Percentiles rank a stretch among this genome's conserved stretches.
Evolutionary conservation across 129 eudicot genomes (phyloP).

Genomic region (Flaveria brownii): DNA sequence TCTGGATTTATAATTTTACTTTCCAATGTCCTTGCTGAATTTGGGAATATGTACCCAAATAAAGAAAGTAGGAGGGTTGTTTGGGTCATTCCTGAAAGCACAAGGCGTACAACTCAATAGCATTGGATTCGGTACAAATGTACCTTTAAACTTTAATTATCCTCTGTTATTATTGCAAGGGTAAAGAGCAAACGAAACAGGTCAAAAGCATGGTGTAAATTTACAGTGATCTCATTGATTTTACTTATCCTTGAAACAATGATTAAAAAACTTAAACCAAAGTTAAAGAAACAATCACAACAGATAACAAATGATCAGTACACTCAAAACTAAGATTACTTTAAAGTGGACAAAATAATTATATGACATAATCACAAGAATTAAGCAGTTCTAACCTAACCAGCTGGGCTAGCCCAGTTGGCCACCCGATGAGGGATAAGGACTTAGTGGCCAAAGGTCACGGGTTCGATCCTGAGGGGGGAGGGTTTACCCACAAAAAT

Average conservation of each 20-base stretch:
- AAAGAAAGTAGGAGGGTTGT: conserved; percentile 2
- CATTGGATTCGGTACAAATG: conserved; percentile 28
- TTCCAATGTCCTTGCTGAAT: conserved; percentile 64
- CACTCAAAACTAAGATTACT: conserved; percentile 1
- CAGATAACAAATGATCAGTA: neutral
- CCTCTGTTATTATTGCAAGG: neutral
- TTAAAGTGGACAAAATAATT: neutral
- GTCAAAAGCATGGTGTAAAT: conserved; percentile 25
- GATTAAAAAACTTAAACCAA: neutral
- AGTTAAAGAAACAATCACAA: neutral
- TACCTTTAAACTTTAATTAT: conserved; percentile 15
- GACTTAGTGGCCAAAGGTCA: too few species aligned
- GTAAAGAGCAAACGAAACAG: conserved; percentile 10
- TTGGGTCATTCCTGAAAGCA: conserved; percentile 26
- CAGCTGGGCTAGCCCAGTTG: too few species aligned
- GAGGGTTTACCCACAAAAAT: too few species aligned
- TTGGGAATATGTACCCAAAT: neutral
- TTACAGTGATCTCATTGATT: conserved; percentile 15
- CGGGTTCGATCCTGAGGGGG: too few species aligned
- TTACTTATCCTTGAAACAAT: neutral
- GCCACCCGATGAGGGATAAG: too few species aligned
- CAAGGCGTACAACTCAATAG: neutral
- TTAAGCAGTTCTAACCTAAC: too few species aligned
- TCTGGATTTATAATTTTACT: conserved; percentile 27
- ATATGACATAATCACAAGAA: conserved; percentile 19